Conservation (phyloP, 371 early-diverging fungal species). For the Batrachochytrium dendrobatidis region DNA sequence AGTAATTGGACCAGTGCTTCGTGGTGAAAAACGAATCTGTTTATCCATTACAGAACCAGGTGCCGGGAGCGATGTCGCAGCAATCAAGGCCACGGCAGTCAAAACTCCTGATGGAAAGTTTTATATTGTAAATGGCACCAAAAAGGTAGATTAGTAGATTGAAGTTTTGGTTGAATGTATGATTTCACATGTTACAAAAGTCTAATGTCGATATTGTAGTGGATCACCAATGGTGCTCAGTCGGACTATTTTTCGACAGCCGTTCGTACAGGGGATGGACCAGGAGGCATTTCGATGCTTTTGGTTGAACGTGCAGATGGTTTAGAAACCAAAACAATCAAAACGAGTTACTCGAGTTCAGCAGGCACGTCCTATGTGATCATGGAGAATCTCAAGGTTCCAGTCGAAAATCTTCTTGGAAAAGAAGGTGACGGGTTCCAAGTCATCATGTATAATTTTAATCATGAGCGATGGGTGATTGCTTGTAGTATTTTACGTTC, state of each 20-base stretch:
- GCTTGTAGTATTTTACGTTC: conserved; percentile 19
- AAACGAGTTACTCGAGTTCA: conserved; percentile 53
- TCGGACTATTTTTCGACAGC: conserved; percentile 42
- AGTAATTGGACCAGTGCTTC: conserved; percentile 25
- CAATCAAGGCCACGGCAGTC: conserved; percentile 29
- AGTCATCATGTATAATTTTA: conserved; percentile 36
- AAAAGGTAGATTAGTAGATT: too few relatives aligned
- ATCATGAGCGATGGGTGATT: conserved; percentile 37
- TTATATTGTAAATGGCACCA: conserved; percentile 48
- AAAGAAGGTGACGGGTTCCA: conserved; percentile 34
- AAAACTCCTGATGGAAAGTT: conserved; percentile 38
- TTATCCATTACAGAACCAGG: conserved; percentile 49
- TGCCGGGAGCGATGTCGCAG: conserved; percentile 42
- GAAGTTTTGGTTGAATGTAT: neutral
- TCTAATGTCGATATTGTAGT: conserved; percentile 18
- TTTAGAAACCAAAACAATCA: conserved; percentile 53
- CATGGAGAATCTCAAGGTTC: conserved; percentile 45
- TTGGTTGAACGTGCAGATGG: conserved; percentile 39
- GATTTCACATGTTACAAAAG: neutral
- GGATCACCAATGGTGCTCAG: conserved; percentile 37
- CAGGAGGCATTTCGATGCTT: conserved; percentile 38
- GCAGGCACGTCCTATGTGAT: conserved; percentile 47
- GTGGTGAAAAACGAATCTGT: conserved; percentile 37
- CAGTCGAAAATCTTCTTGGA: conserved; percentile 41
- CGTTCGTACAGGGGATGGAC: conserved; percentile 33